Evolutionary conservation across 2,329 filamentous ascomycete species (phyloP), one percentile per base, ranked within the genome.

Genomic region (Microcyclospora tardicrescens): DNA sequence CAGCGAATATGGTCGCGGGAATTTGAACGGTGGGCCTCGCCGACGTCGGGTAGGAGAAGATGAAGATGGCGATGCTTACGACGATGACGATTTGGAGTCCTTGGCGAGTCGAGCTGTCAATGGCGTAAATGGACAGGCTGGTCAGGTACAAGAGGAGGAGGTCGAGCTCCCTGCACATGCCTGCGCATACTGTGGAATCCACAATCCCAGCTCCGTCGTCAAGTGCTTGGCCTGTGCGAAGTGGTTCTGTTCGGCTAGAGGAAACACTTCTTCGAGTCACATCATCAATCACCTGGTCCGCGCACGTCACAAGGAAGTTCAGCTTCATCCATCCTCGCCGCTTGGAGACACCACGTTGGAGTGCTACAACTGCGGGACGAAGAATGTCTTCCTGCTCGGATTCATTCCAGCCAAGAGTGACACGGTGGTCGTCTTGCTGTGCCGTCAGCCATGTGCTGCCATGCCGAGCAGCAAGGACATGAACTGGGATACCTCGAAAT

Each of bases 321-420:
- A 95, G 62, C 77, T 98, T 39, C 91, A 98, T 60, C 89, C 91
- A 6, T 79, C 81, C 50, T 96, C 91, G 13, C 80, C 86, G 6
- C 77, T 98, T 10, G 91, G 91, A 47, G 93, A 98, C 59, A 98
- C 91, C 1, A 84, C 93, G 29, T 74, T 98, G 45, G 91, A 98
- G 67, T 98, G 91, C 66, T 98, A 98, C 68, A 96, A 95, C 65
- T 98, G 91, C 62, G 91, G 89, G 34, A 95, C 85, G n/a, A 96
- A 95, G 67, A 98, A 98, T 60, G 89, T 95, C 35, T 98, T 98
- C 53, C 71, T 96, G 28, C 79, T 98, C 19, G 91, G 91, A 6
- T 98, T 98, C 60, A 98, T 98, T 51, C 93, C 91, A 9, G 91
- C 91, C 40, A 98, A 98, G 60, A 96, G 91, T 10, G 93, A 98